Evolutionary conservation across 257 asterid genomes (phyloP), one percentile per base, ranked within the genome.

Genomic region (Apocynum venetum): DNA sequence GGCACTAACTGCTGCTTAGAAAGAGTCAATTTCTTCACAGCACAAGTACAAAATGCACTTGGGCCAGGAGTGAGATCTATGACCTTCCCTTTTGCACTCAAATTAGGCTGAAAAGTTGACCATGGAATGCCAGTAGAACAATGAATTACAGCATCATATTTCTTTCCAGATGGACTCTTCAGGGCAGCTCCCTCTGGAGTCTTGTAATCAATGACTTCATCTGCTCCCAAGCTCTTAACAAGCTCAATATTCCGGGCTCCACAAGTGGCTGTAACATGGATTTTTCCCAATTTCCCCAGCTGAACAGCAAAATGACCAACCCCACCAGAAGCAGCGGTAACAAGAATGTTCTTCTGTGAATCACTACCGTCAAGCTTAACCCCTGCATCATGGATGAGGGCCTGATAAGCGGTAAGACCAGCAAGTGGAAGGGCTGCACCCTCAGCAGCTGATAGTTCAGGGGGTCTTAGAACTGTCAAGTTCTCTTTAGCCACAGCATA

Each of bases 201-300:
- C 67, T 80, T 86, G 87, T 93, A 93, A 75, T 93, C 98, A 8
- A 93, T 87, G 36, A 88, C 90, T 82, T 90, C 97, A 53, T 91
- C 95, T 0, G 97, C 96, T 9, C 97, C 98, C 44, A 93, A 84
- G 81, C 89, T 76, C 74, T 82, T 88, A 52, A 93, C 87, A 0
- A 91, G 56, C 12, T 88, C 91, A 4, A 89, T 3, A 77, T 93
- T 93, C 2, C 95, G 89, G 20, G 93, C 90, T 7, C 98, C 97
- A 67, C 97, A 93, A 3, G 98, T 93, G 67, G 93, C 96, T 0
- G 98, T 93, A 17, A 93, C 96, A n/a, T 90, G 90, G 14, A 84
- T 51, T 72, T 89, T 89, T 1, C 93, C 92, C 11, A 93, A 86
- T 81, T 93, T 93, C 4, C 94, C 94, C 20, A 93, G 76, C 79